Evolutionary conservation across 306 rosid species (phyloP), one percentile per base, ranked within the genome.

Genomic region (Erythrophleum fordii): DNA sequence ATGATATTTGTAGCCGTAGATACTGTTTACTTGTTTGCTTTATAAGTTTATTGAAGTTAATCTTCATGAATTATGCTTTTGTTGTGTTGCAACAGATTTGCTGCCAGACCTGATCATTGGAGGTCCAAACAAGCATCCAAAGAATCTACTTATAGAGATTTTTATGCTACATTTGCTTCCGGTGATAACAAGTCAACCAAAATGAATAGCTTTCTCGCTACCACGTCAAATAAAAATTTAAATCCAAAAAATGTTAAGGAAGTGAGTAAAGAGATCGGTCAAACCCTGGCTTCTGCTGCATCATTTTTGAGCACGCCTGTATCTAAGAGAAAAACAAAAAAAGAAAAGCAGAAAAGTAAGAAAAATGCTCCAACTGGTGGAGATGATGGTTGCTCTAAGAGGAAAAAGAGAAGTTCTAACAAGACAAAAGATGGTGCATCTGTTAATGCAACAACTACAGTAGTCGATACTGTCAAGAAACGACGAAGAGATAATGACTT

Each of bases 91-190:
- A 4, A 79, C 90, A 95, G 98, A 71, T 95, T 82, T 88, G 90
- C 92, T 81, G 69, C 89, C 66, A 85, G 78, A 81, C 97, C 98
- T 80, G 96, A 91, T 68, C 94, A 87, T 76, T 95, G 99, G 99
- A 91, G 92, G 91, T 89, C 96, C 73, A 91, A 76, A 82, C 97
- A 90, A 83, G 84, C 83, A 81, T 91, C 98, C 31, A 93, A 91
- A 83, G 94, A 90, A 83, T 84, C 97, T 59, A 81, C 94, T 69
- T 85, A 90, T 67, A 80, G 86, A 51, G 99, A 93, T 51, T 95
- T 89, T 77, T 76, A 82, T 34, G 83, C 85, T 70, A 86, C 88
- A n/a, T 92, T 95, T 84, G 97, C 92, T 69, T 88, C 94, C 46
- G 75, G 81, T 35, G 91, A 86, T 64, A 76, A 79, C 48, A 87